Base-by-base conservation (phyloP, 345 rosid species). In the Ceriops decandra region DNA sequence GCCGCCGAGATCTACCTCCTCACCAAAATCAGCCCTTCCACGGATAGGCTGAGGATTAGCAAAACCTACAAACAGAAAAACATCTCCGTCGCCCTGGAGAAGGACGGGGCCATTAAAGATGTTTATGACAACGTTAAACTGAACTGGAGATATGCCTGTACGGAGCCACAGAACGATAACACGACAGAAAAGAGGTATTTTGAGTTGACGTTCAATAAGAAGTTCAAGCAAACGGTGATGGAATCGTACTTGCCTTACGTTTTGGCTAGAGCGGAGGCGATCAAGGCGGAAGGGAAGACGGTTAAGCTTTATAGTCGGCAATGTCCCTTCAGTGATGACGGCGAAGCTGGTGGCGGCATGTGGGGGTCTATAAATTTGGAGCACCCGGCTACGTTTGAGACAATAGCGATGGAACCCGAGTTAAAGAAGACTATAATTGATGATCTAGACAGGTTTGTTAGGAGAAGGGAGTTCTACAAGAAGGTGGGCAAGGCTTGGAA, bases 401-500 rank as follows among this genome's bases (percentile, higher is more conserved):
- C 82, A 0, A 22, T 86, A 8, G 88, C 87, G 0, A 71, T 87
- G 80, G 88, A 83, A 47, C 65, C 81, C 0, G 72, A 38, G 16
- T 57, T 70, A 30, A 84, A 86, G 73, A 78, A 68, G 73, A 72
- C 53, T 83, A 79, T 82, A 1, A 63, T 76, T 1, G 75, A 74
- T 9, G 92, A 87, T 62, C 42, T 87, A 15, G 81, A 83, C 16
- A 77, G 82, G 73, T 87, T 87, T 65, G 27, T 85, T 7, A 78
- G 64, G 68, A 82, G 89, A 5, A 87, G 38, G 38, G 89, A 83
- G 32, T 83, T 72, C 35, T 85, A 83, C 11, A 83, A 68, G 67
- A 82, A 64, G 76, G 88, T 82, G 3, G 89, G 89, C 10, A 80
- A 76, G 63, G 80, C 89, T 26, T 87, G 92, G 89, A 87, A 85